Base-by-base conservation (phyloP, 176 grass and related monocot species). In the Bonia amplexicaulis region DNA sequence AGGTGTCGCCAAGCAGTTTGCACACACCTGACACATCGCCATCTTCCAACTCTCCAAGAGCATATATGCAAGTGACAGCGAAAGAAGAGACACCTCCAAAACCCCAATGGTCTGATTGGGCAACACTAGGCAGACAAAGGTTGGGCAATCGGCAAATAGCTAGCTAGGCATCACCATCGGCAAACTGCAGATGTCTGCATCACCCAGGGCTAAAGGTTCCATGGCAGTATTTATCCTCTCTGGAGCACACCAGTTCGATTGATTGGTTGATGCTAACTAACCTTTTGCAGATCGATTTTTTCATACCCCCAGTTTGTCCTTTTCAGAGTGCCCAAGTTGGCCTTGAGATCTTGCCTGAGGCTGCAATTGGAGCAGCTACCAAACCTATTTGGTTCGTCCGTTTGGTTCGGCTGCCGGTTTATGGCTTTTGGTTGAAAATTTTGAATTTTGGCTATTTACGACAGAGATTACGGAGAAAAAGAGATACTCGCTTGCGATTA, bases 171-270 rank as follows among this genome's bases (percentile, higher is more conserved):
- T 69, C 71, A 22, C 40, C 27, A 54, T 88, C n/a, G n/a, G n/a
- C n/a, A n/a, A n/a, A 25, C 60, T 19, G 19, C 27, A 68, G 20
- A 26, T 27, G 26, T 90, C 78, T 48, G 14, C 19, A 44, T 89
- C 71, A 66, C 55, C 16, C 45, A 71, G 31, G 77, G 83, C 78
- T 29, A 86, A 83, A 90, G 27, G 42, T 25, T 85, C 83, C 64
- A 90, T 77, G 33, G 77, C 71, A 77, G 33, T 60, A 90, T 71
- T n/a, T 82, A 86, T 90, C 83, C 78, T 48, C 82, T 31, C 49
- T 20, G 23, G 67, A 88, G 57, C 87, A 83, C 62, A 54, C 66
- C 46, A 15, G 69, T 31, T 16, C 41, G 11, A 71, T 12, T 22
- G 80, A 8, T 10, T 62, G 33, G 49, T 33, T 44, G 19, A 23